Evolutionary conservation across 2,329 filamentous ascomycete genomes (phyloP).

Genomic region (Immersiporthe knoxdaviesiana): DNA sequence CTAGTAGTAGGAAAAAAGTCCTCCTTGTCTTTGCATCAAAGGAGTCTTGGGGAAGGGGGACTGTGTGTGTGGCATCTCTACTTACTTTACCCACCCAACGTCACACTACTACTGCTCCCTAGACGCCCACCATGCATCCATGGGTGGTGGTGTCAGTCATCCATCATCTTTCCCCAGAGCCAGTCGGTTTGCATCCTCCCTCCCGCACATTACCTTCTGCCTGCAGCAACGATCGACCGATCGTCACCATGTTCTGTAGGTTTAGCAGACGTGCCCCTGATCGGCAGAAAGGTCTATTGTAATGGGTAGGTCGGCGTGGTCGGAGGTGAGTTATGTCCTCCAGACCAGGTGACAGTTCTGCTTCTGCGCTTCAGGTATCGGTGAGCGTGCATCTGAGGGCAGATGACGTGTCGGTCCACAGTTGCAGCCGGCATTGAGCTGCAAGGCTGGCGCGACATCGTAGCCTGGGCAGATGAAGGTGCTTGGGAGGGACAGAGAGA

Average conservation of each 20-base stretch:
- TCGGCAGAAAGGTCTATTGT: neutral
- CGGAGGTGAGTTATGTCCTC: neutral
- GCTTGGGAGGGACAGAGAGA: no score
- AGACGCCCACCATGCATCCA: neutral
- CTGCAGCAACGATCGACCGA: constrained; percentile 9
- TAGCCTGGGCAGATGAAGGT: neutral
- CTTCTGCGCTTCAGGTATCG: neutral
- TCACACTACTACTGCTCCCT: neutral
- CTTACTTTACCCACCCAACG: neutral
- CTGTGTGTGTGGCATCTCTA: neutral
- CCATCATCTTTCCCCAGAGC: neutral
- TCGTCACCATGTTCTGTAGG: neutral
- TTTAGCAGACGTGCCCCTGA: neutral
- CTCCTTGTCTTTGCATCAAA: neutral
- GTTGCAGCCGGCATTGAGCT: neutral
- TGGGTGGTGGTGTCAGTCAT: neutral
- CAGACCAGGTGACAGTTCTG: neutral
- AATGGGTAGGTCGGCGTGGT: constrained; percentile 18
- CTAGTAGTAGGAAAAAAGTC: neutral
- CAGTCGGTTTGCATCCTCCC: neutral
- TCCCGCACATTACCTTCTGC: constrained; percentile 1
- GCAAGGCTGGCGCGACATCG: constrained; percentile 1
- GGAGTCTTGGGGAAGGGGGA: no score
- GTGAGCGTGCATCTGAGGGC: constrained; percentile 5
- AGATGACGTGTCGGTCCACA: neutral